Evolutionary conservation across 116 monocot species (phyloP).

Genomic region (Papilionanthe hybrid): DNA sequence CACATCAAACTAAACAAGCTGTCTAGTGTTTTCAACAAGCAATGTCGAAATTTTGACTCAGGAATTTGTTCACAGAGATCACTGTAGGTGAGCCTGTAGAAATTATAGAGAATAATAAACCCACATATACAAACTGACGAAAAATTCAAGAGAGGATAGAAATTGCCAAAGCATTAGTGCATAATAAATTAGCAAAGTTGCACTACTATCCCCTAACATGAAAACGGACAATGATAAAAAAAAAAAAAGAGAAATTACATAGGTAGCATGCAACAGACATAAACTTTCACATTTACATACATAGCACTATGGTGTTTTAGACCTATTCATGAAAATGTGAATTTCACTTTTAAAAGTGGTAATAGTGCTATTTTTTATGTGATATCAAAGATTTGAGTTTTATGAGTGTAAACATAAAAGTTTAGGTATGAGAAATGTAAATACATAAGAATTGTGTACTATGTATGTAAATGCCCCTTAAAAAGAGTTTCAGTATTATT

Average conservation of each 20-base stretch:
- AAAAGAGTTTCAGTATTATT: neutral
- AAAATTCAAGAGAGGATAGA: neutral
- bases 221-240: neutral
- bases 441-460: too few species aligned
- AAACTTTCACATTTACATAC: too few species aligned
- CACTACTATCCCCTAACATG: neutral
- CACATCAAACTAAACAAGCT: slow-evolving; percentile 77
- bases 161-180: neutral
- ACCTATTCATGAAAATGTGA: too few species aligned
- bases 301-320: too few species aligned
- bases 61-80: slow-evolving; percentile 87
- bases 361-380: too few species aligned
- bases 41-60: slow-evolving; percentile 83
- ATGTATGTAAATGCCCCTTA: too few species aligned
- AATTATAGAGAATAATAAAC: slow-evolving; percentile 3
- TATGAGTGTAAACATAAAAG: too few species aligned
- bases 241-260: neutral
- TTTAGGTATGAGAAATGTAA: too few species aligned
- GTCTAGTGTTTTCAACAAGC: slow-evolving; percentile 79
- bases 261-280: too few species aligned
- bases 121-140: neutral
- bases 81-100: slow-evolving; percentile 88
- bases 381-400: too few species aligned
- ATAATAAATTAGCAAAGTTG: neutral
- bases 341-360: too few species aligned